Conservation (phyloP, 139 green algal genomes). For the Closterium sp. region DNA sequence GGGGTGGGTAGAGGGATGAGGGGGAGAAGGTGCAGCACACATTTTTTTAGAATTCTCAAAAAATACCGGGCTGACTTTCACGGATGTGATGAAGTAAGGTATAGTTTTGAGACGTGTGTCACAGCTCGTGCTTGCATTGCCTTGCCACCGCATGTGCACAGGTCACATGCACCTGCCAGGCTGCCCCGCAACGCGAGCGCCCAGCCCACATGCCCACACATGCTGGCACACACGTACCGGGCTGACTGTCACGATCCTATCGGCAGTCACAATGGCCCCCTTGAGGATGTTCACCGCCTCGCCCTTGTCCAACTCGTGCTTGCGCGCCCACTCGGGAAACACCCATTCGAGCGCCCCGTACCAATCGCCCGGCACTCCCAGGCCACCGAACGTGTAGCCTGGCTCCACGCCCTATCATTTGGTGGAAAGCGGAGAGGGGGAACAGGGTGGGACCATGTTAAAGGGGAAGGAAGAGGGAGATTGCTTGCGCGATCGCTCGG, state of each 20-base stretch:
- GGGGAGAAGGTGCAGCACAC: too few relatives aligned
- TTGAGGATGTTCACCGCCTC: constrained; percentile 79
- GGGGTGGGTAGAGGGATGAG: too few relatives aligned
- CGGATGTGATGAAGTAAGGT: too few relatives aligned
- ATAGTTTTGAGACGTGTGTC: too few relatives aligned
- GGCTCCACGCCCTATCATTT: constrained; percentile 51
- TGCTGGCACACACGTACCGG: constrained; percentile 26
- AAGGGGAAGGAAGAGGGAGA: too few relatives aligned
- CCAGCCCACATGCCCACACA: constrained; percentile 18
- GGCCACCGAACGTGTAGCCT: constrained; percentile 47
- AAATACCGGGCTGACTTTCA: constrained; percentile 66
- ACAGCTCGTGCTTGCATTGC: constrained; percentile 48
- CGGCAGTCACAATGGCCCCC: constrained; percentile 73
- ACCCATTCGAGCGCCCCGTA: constrained; percentile 79
- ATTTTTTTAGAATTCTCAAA: too few relatives aligned
- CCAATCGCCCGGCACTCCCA: constrained; percentile 79
- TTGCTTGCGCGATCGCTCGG: constrained; percentile 51
- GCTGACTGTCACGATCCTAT: constrained; percentile 79
- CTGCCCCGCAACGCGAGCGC: too few relatives aligned
- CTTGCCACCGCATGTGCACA: neutral
- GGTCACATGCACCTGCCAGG: neutral
- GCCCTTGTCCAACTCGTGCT: constrained; percentile 63
- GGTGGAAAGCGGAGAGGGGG: too few relatives aligned
- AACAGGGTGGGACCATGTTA: too few relatives aligned
- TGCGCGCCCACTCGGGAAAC: constrained; percentile 54